A percentile compares a stretch with the other conserved stretches of the same genome.
Conservation (phyloP, 495 filamentous ascomycete genomes). For the Xylaria intraflava region DNA sequence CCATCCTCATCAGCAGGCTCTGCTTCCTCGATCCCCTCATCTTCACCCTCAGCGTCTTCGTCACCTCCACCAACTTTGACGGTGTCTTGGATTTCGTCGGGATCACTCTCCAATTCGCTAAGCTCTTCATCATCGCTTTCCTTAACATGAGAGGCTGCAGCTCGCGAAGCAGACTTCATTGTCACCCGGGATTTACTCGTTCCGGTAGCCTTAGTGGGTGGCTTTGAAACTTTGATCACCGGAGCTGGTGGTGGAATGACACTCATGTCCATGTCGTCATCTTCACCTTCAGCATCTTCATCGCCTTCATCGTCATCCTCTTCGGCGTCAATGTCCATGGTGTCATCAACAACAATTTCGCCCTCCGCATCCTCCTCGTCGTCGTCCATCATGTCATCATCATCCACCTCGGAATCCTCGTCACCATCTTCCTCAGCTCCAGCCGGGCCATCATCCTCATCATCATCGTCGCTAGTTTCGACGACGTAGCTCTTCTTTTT, state of each 20-base stretch:
- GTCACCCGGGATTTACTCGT: slow-evolving; percentile 22
- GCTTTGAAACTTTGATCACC: slow-evolving; percentile 40
- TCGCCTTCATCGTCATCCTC: slow-evolving; percentile 43
- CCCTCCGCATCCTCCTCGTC: slow-evolving; percentile 40
- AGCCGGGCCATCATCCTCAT: slow-evolving; percentile 33
- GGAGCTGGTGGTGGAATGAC: slow-evolving; percentile 32
- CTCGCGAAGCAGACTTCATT: slow-evolving; percentile 18
- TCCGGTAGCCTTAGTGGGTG: slow-evolving; percentile 18
- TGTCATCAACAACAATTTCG: slow-evolving; percentile 26
- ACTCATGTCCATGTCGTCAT: slow-evolving; percentile 40
- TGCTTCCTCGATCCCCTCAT: slow-evolving; percentile 54
- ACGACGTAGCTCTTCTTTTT: slow-evolving; percentile 65
- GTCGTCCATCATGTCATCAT: slow-evolving; percentile 34
- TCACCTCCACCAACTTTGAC: slow-evolving; percentile 35
- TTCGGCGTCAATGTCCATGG: slow-evolving; percentile 33
- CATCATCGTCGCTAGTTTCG: slow-evolving; percentile 47
- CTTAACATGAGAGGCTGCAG: slow-evolving; percentile 18
- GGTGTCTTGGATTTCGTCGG: slow-evolving; percentile 44
- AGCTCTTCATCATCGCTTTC: slow-evolving; percentile 44
- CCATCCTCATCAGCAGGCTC: slow-evolving; percentile 47
- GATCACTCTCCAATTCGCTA: slow-evolving; percentile 43
- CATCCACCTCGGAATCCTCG: slow-evolving; percentile 37
- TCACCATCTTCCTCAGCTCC: slow-evolving; percentile 34
- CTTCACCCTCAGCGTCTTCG: slow-evolving; percentile 51
- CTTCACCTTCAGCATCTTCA: slow-evolving; percentile 43